Conservation (phyloP, 2,329 filamentous ascomycete genomes). For the Orbilia ellipsospora region DNA sequence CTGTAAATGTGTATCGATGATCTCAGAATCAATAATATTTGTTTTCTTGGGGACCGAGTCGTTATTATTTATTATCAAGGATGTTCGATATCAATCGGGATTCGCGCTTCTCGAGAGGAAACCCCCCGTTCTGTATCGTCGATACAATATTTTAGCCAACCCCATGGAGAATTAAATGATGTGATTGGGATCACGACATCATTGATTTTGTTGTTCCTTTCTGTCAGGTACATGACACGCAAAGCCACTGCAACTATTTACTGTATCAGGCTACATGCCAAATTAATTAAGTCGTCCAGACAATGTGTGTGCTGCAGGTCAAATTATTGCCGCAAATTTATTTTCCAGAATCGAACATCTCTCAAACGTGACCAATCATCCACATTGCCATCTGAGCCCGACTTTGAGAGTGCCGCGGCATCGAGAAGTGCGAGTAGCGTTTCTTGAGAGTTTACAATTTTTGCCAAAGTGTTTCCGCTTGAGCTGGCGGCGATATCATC, state of each 20-base stretch:
- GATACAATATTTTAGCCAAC: slow-evolving; percentile 20
- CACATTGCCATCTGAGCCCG: slow-evolving; percentile 28
- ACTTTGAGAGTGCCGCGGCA: slow-evolving; percentile 10
- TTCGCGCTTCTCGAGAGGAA: slow-evolving; percentile 1
- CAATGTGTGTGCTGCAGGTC: neutral
- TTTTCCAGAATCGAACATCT: slow-evolving; percentile 7
- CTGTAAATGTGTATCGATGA: slow-evolving; percentile 27
- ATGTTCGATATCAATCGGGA: too few relatives aligned
- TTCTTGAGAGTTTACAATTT: slow-evolving; percentile 40
- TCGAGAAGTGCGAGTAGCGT: slow-evolving; percentile 6
- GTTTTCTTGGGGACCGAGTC: slow-evolving; percentile 3
- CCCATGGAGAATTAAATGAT: slow-evolving; percentile 52
- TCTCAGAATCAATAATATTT: slow-evolving; percentile 1
- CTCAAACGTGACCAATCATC: slow-evolving; percentile 46
- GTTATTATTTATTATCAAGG: slow-evolving; percentile 10
- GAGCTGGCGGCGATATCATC: slow-evolving; percentile 14
- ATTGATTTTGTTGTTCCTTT: slow-evolving; percentile 15
- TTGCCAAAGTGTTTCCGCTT: slow-evolving; percentile 36
- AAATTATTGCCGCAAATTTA: slow-evolving; percentile 22
- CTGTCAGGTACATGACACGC: too few relatives aligned
- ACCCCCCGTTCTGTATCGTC: slow-evolving; percentile 15
- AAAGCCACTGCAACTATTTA: too few relatives aligned
- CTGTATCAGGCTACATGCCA: slow-evolving; percentile 37
- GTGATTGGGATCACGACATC: slow-evolving; percentile 53
- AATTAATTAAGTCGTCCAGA: slow-evolving; percentile 19